Conservation (phyloP, 1,284 basidiomycete genomes). For the Ganoderma sinense region DNA sequence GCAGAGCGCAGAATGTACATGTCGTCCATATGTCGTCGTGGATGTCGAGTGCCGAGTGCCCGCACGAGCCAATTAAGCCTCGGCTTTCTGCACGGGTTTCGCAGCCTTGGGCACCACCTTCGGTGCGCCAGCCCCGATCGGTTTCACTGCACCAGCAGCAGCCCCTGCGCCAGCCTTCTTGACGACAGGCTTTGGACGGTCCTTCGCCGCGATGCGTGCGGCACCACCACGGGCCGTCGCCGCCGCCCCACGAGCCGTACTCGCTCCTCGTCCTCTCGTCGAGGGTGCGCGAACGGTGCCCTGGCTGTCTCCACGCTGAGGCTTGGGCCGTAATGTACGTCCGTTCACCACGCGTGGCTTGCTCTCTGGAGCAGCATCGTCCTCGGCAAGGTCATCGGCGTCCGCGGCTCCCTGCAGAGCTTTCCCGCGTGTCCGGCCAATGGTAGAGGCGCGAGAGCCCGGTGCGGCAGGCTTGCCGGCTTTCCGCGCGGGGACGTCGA, state of each 20-base stretch:
- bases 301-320: slow-evolving; percentile 22
- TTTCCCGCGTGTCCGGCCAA: slow-evolving; percentile 20
- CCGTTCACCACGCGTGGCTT: slow-evolving; percentile 16
- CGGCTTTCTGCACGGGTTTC: slow-evolving; percentile 3
- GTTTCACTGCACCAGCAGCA: neutral
- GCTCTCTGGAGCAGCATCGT: slow-evolving; percentile 20
- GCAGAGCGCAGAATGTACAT: neutral
- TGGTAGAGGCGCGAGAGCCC: slow-evolving; percentile 17
- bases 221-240: slow-evolving; percentile 6
- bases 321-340: slow-evolving; percentile 21
- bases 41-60: neutral
- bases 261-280: slow-evolving; percentile 8
- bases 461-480: slow-evolving; percentile 11
- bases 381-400: slow-evolving; percentile 12
- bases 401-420: slow-evolving; percentile 8
- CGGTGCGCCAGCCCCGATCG: slow-evolving; percentile 1
- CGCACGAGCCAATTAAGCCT: neutral
- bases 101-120: neutral
- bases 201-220: slow-evolving; percentile 23
- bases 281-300: slow-evolving; percentile 20
- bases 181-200: slow-evolving; percentile 11
- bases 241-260: neutral
- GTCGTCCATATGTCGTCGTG: slow-evolving; percentile 1
- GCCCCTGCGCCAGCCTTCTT: slow-evolving; percentile 19
- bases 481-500: slow-evolving; percentile 23